Evolutionary conservation across 2,329 filamentous ascomycete genomes (phyloP).

Genomic region (Ophiocordyceps camponoti-saundersi): DNA sequence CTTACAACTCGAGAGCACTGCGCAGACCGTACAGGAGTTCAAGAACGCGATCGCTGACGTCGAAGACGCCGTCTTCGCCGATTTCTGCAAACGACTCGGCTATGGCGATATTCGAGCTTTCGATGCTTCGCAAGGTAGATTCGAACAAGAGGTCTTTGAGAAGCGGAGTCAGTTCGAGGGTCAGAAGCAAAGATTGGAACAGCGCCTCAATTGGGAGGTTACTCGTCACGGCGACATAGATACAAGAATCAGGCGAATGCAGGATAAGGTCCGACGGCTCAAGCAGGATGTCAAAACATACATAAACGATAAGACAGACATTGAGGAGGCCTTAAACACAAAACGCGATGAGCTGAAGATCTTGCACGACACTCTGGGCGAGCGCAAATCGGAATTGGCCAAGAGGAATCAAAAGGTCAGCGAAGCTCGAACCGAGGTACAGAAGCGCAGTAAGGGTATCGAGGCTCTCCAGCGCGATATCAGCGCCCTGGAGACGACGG

Average conservation of each 20-base stretch:
- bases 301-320: constrained; percentile 52
- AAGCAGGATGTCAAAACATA: constrained; percentile 54
- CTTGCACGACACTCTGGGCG: constrained; percentile 53
- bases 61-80: constrained; percentile 73
- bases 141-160: constrained; percentile 79
- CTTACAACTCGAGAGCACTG: constrained; percentile 44
- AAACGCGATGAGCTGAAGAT: constrained; percentile 63
- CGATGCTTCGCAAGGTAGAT: constrained; percentile 77
- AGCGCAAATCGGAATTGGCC: constrained; percentile 48
- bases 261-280: constrained; percentile 49
- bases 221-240: constrained; percentile 39
- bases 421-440: constrained; percentile 63
- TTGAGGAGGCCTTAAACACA: constrained; percentile 56
- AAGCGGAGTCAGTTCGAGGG: constrained; percentile 76
- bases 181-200: constrained; percentile 61
- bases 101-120: constrained; percentile 86
- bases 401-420: constrained; percentile 59
- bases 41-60: constrained; percentile 54
- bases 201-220: constrained; percentile 39
- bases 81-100: constrained; percentile 74
- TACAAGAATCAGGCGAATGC: constrained; percentile 49
- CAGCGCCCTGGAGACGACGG: constrained; percentile 61
- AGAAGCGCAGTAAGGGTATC: constrained; percentile 71
- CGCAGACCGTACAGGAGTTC: constrained; percentile 32
- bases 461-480: constrained; percentile 59